Evolutionary conservation across 73 alveolate genomes (phyloP).

Genomic region (Paramecium sexaurelia): DNA sequence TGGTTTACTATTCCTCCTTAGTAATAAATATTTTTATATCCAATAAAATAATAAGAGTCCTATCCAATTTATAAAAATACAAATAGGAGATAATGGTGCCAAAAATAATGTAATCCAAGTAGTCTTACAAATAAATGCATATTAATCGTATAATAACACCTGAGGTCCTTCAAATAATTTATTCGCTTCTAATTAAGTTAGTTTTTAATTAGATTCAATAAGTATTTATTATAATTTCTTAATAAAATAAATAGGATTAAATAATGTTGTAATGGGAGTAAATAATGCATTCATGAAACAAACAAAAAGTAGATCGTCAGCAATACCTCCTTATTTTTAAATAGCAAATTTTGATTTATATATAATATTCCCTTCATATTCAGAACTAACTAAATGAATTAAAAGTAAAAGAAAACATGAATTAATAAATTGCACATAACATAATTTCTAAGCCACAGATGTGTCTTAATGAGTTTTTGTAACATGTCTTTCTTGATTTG

Average conservation of each 20-base stretch:
- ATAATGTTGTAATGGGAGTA: not conserved
- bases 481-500: not conserved
- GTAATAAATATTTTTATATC: conserved; percentile 22
- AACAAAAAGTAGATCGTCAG: conserved; percentile 1
- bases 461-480: conserved; percentile 23
- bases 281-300: conserved; percentile 7
- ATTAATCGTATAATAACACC: not conserved
- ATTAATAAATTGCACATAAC: not conserved
- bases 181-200: conserved; percentile 1
- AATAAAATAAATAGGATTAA: conserved; percentile 10
- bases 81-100: conserved; percentile 16
- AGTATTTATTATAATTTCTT: not conserved
- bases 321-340: conserved; percentile 32
- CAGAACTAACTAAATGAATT: not conserved
- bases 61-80: not conserved
- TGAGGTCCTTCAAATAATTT: conserved; percentile 22
- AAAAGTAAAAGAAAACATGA: not conserved
- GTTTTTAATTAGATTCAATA: not conserved
- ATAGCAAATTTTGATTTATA: not conserved
- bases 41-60: conserved; percentile 1
- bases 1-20: conserved; percentile 34
- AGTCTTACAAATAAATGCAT: conserved; percentile 1
- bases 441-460: not conserved
- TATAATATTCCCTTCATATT: not conserved
- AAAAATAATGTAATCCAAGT: conserved; percentile 25